These are phyloP conservation scores for Amniculicola lignicola DNA, from an alignment of 495 filamentous ascomycete genomes.

Conservation along the genomic window DNA sequence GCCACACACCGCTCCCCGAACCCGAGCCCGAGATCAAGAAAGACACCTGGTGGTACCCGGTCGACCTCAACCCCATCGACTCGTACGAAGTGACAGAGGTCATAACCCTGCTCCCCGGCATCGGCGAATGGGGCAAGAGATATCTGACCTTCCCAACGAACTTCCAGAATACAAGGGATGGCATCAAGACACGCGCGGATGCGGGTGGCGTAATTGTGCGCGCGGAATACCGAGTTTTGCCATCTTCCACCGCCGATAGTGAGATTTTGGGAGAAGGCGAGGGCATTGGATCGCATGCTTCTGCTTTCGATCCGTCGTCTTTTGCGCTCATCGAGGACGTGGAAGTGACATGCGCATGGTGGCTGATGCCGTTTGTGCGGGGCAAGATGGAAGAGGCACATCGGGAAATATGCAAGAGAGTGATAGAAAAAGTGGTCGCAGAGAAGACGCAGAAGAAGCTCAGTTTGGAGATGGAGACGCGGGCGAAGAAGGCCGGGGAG, in stretches of 20 bases:
- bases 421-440: slow-evolving; percentile 29
- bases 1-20: slow-evolving; percentile 13
- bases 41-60: slow-evolving; percentile 31
- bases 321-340: slow-evolving; percentile 33
- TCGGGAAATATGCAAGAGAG: slow-evolving; percentile 25
- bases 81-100: slow-evolving; percentile 26
- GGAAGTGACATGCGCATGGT: slow-evolving; percentile 27
- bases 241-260: slow-evolving; percentile 5
- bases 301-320: slow-evolving; percentile 22
- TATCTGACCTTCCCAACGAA: slow-evolving; percentile 17
- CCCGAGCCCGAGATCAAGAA: slow-evolving; percentile 5
- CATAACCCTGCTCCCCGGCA: slow-evolving; percentile 18
- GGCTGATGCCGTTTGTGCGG: slow-evolving; percentile 32
- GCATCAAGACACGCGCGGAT: slow-evolving; percentile 25
- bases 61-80: slow-evolving; percentile 11
- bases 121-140: slow-evolving; percentile 31
- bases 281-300: slow-evolving; percentile 24
- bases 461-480: slow-evolving; percentile 14
- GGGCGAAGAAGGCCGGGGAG: slow-evolving; percentile 9
- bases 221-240: slow-evolving; percentile 24
- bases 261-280: slow-evolving; percentile 30
- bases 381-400: slow-evolving; percentile 24
- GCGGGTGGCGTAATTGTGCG: slow-evolving; percentile 17
- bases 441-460: slow-evolving; percentile 17
- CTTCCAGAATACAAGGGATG: slow-evolving; percentile 28